These are phyloP conservation scores for Lunularia cruciata DNA, from an alignment of 225 moss, liverwort and hornwort species.

Conservation along the genomic window DNA sequence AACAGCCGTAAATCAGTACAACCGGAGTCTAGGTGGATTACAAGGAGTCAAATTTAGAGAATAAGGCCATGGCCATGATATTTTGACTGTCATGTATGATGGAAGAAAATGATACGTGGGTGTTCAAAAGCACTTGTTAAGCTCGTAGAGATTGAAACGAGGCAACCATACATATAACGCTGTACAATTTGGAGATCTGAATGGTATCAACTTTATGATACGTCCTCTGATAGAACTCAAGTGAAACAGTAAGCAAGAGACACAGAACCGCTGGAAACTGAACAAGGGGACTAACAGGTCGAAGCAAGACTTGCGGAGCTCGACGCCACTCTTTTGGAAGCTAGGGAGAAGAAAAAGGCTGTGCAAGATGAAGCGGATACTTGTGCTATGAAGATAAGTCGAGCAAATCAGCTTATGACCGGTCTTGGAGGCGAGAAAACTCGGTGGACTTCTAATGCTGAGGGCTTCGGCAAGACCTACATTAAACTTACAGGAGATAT, in stretches of 20 bases:
- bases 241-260: background rate
- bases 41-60: background rate
- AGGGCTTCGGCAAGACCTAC: constrained; percentile 65
- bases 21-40: background rate
- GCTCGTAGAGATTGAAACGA: too few relatives aligned
- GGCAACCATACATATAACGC: too few relatives aligned
- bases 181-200: too few relatives aligned
- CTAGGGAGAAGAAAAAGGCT: constrained; percentile 65
- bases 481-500: constrained; percentile 72
- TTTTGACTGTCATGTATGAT: too few relatives aligned
- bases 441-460: constrained; percentile 73
- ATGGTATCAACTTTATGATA: too few relatives aligned
- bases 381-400: constrained; percentile 66
- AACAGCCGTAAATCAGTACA: background rate
- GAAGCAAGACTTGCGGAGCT: constrained; percentile 60
- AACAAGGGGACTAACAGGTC: too few relatives aligned
- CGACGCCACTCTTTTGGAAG: constrained; percentile 54
- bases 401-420: constrained; percentile 80
- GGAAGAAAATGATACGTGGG: too few relatives aligned
- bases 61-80: too few relatives aligned
- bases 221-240: too few relatives aligned
- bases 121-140: too few relatives aligned
- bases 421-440: constrained; percentile 79
- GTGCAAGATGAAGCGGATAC: constrained; percentile 83
- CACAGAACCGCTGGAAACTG: too few relatives aligned